phyloP scores from a whole-genome alignment of 805 yeast genomes.

The Candida methanosorbosa region DNA sequence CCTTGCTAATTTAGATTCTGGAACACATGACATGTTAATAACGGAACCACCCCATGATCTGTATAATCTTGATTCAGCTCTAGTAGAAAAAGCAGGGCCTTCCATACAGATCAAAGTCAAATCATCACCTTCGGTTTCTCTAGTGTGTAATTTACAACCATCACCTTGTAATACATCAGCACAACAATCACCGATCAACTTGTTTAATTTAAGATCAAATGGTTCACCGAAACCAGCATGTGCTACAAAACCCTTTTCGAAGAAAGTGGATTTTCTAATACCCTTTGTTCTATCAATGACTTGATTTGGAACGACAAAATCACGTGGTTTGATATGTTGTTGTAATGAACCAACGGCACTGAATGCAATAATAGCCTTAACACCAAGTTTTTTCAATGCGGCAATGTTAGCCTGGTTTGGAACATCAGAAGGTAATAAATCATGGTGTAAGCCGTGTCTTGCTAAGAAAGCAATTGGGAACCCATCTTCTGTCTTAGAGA shows the following conservation, averaged over 20 bases:
- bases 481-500: conserved; percentile 68
- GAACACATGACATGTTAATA: conserved; percentile 93
- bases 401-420: conserved; percentile 94
- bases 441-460: conserved; percentile 90
- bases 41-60: conserved; percentile 86
- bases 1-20: conserved; percentile 95
- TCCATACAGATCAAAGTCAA: conserved; percentile 93
- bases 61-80: conserved; percentile 92
- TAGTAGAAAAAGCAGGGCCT: conserved; percentile 95
- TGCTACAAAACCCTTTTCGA: conserved; percentile 89
- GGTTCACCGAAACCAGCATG: conserved; percentile 98
- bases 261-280: conserved; percentile 80
- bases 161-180: conserved; percentile 46
- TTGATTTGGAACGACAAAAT: conserved; percentile 94
- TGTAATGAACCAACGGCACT: conserved; percentile 95
- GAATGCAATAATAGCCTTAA: conserved; percentile 82
- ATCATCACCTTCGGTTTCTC: conserved; percentile 56
- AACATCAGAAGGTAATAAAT: conserved; percentile 82
- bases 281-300: conserved; percentile 97
- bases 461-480: conserved; percentile 90
- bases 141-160: conserved; percentile 56
- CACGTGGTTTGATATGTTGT: conserved; percentile 84
- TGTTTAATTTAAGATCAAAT: conserved; percentile 67
- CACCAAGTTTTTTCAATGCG: conserved; percentile 83
- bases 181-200: conserved; percentile 50